phyloP scores from a whole-genome alignment of 2,329 filamentous ascomycete species.

The Curvularia hawaiiensis region DNA sequence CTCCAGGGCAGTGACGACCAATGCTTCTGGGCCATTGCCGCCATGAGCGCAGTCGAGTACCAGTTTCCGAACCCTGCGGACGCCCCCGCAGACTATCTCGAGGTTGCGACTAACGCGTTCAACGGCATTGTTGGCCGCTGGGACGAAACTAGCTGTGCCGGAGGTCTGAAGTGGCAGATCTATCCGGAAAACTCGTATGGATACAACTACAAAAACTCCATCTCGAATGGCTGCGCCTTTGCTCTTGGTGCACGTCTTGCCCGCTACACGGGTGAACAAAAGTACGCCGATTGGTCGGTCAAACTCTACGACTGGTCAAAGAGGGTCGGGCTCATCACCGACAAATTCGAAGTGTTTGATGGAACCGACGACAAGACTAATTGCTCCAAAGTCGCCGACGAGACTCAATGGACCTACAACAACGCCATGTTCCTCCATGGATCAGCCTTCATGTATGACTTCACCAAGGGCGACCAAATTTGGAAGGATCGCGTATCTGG shows the following conservation, averaged over 20 bases:
- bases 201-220: constrained; percentile 81
- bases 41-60: constrained; percentile 71
- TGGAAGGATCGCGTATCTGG: constrained; percentile 67
- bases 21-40: constrained; percentile 73
- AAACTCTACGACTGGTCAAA: constrained; percentile 66
- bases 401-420: constrained; percentile 64
- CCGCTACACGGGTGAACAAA: constrained; percentile 67
- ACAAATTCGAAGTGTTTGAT: constrained; percentile 60
- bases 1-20: constrained; percentile 73
- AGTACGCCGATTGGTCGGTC: constrained; percentile 65
- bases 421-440: constrained; percentile 61
- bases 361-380: constrained; percentile 58
- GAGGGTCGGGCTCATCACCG: constrained; percentile 57
- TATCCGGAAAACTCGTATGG: constrained; percentile 73
- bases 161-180: constrained; percentile 83
- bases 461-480: constrained; percentile 47
- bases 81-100: constrained; percentile 59
- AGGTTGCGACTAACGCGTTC: constrained; percentile 73
- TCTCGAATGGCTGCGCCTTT: constrained; percentile 83
- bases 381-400: constrained; percentile 56
- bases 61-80: constrained; percentile 66
- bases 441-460: constrained; percentile 62
- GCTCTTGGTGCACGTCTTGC: constrained; percentile 78
- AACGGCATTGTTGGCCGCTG: constrained; percentile 72
- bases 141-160: constrained; percentile 69